Evolutionary conservation across 345 rosid genomes (phyloP).

Genomic region (Moricandia moricandioides): DNA sequence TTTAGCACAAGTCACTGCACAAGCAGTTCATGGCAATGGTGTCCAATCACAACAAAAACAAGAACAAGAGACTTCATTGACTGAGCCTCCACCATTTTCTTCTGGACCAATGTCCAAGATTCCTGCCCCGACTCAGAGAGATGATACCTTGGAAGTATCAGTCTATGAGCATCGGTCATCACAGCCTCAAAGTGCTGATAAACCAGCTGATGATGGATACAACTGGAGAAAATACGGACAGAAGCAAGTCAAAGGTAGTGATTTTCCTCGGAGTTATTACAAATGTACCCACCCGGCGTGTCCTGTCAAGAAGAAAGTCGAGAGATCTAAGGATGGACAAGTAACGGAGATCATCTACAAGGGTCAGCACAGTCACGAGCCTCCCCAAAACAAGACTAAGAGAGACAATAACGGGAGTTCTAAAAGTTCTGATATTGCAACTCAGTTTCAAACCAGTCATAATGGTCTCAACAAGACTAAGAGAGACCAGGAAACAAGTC

Average conservation of each 20-base stretch:
- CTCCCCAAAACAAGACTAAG: slow-evolving; percentile 55
- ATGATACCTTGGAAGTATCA: slow-evolving; percentile 43
- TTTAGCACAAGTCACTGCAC: slow-evolving; percentile 77
- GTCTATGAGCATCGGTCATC: slow-evolving; percentile 42
- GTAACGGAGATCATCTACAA: slow-evolving; percentile 84
- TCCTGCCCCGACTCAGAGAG: slow-evolving; percentile 26
- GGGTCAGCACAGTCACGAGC: slow-evolving; percentile 74
- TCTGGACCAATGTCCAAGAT: slow-evolving; percentile 27
- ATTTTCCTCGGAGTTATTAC: slow-evolving; percentile 80
- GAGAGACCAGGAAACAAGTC: slow-evolving; percentile 63
- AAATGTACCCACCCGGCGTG: slow-evolving; percentile 70
- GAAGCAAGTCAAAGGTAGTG: slow-evolving; percentile 85
- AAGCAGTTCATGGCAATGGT: slow-evolving; percentile 56
- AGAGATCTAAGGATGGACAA: slow-evolving; percentile 70
- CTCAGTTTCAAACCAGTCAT: slow-evolving; percentile 18
- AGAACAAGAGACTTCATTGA: slow-evolving; percentile 31
- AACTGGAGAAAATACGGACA: slow-evolving; percentile 95
- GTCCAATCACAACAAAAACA: slow-evolving; percentile 41
- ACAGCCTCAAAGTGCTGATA: slow-evolving; percentile 48
- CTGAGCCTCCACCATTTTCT: slow-evolving; percentile 21
- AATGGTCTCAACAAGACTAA: slow-evolving; percentile 22
- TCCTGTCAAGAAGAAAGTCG: slow-evolving; percentile 88
- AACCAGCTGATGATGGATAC: slow-evolving; percentile 69
- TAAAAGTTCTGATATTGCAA: slow-evolving; percentile 15
- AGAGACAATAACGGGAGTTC: slow-evolving; percentile 50